Base-by-base conservation (phyloP, 2,329 filamentous ascomycete genomes). In the Aspergillus thermomutatus region DNA sequence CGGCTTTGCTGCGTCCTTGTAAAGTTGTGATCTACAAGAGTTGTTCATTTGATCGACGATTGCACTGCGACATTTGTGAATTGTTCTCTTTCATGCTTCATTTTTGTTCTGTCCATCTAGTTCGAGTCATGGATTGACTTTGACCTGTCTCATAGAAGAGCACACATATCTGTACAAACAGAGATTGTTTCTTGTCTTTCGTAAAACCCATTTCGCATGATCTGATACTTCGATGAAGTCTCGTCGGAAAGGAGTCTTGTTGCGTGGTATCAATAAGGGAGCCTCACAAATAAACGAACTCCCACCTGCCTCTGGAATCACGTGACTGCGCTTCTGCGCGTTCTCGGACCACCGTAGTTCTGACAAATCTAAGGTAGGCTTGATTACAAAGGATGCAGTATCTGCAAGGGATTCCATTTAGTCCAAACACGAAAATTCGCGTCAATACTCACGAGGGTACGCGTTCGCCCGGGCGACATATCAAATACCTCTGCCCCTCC, bases 1-100 rank as follows among this genome's bases (percentile, higher is more conserved):
- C 34, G 76, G 75, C 43, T 70, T 75, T 46, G 73, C 72, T 21
- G 73, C 72, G 47, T 66, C 72, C 31, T 63, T 77, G 61, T 77
- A 66, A 70, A 40, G 26, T 19, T 19, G 8, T 19, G 19, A 8
- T 46, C 25, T 23, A 19, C 17, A 19, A 23, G 31, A 34, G 21
- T 25, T 21, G 7, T 10, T 21, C 28, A 23, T 50, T 10, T 50
- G 28, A 37, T 23, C 47, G 43, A 26, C 23, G 11, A 9, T 23
- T 25, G 21, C 6, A 25, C 8, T 46, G 43, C 11, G 43, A 26
- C 21, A 46, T 46, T 46, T 26, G 9, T 26, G 11, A 26, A 23
- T 25, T 25, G 43, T 46, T 46, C 21, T 8, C 4, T 46, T 26
- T 46, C 23, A 7, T 46, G 11, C 43, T 25, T 25, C 43, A 46